A percentile compares a stretch with the other conserved stretches of the same genome.
These are phyloP conservation scores for Candida sp. DNA, from an alignment of 1,139 yeast genomes.

Conservation along the genomic window DNA sequence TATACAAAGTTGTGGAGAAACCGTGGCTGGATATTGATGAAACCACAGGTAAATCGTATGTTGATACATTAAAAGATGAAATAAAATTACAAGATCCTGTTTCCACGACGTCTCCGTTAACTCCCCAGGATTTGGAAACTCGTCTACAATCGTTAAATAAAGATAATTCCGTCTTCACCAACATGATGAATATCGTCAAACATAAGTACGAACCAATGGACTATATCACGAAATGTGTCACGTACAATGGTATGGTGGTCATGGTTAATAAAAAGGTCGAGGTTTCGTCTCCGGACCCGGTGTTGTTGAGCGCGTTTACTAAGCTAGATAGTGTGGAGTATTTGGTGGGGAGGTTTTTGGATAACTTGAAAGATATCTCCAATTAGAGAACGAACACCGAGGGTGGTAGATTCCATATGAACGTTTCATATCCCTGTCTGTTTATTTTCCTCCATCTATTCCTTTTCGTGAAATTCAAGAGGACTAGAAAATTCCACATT, in stretches of 20 bases:
- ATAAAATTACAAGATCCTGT: conserved; percentile 24
- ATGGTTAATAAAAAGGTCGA: conserved; percentile 42
- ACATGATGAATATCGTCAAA: conserved; percentile 25
- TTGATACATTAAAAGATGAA: conserved; percentile 40
- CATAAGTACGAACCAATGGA: conserved; percentile 37
- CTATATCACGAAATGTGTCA: conserved; percentile 42
- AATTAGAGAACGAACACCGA: no score
- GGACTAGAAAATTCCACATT: no score
- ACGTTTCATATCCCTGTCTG: no score
- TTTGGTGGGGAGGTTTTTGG: conserved; percentile 25
- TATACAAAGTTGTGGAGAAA: conserved; percentile 33
- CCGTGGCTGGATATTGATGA: conserved; percentile 42
- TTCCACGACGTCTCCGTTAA: conserved; percentile 7
- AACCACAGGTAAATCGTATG: conserved; percentile 31
- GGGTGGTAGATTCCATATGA: no score
- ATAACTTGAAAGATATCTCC: conserved; percentile 12
- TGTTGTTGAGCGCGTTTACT: conserved; percentile 40
- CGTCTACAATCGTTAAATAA: conserved; percentile 4
- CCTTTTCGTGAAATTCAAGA: no score
- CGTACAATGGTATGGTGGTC: conserved; percentile 39
- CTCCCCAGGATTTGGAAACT: conserved; percentile 7
- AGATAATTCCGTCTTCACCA: conserved; percentile 14
- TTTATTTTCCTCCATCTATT: no score
- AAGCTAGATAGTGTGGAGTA: conserved; percentile 43
- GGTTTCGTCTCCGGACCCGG: conserved; percentile 43